Percentiles rank a stretch among this genome's conserved stretches.
Evolutionary conservation across 1,139 yeast genomes (phyloP).

Genomic region (Pichia norvegensis): DNA sequence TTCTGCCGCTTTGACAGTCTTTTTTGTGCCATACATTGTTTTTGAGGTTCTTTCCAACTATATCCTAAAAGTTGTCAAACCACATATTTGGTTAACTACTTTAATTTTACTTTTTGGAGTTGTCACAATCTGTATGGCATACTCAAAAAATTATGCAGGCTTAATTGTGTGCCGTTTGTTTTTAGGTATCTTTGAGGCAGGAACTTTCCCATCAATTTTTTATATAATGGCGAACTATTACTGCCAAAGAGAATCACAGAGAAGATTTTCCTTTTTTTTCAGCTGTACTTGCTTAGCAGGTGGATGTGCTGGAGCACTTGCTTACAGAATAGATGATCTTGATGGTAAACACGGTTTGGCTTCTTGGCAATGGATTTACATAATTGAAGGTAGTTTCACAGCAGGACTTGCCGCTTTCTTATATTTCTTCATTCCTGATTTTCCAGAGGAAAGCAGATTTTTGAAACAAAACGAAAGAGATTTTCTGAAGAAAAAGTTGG

Average conservation of each 20-base stretch:
- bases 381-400: constrained; percentile 67
- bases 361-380: constrained; percentile 72
- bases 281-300: constrained; percentile 68
- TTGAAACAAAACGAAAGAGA: constrained; percentile 40
- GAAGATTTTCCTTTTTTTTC: constrained; percentile 61
- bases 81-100: constrained; percentile 54
- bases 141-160: constrained; percentile 49
- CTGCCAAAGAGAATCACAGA: constrained; percentile 56
- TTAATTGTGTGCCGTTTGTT: constrained; percentile 55
- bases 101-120: constrained; percentile 57
- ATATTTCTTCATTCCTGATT: constrained; percentile 62
- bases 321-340: constrained; percentile 49
- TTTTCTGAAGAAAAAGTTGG: constrained; percentile 48
- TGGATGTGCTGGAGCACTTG: constrained; percentile 76
- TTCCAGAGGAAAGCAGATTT: constrained; percentile 58
- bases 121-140: constrained; percentile 60
- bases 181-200: constrained; percentile 59
- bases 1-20: constrained; percentile 56
- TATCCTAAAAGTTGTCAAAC: constrained; percentile 49
- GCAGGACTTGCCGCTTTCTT: constrained; percentile 54
- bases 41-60: constrained; percentile 65
- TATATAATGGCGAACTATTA: constrained; percentile 53
- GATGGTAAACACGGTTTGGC: constrained; percentile 40
- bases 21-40: constrained; percentile 63
- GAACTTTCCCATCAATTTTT: constrained; percentile 68